Evolutionary conservation across 23 red algal species (phyloP), one percentile per base, ranked within the genome.

Genomic region (Gracilaria gracilis): DNA sequence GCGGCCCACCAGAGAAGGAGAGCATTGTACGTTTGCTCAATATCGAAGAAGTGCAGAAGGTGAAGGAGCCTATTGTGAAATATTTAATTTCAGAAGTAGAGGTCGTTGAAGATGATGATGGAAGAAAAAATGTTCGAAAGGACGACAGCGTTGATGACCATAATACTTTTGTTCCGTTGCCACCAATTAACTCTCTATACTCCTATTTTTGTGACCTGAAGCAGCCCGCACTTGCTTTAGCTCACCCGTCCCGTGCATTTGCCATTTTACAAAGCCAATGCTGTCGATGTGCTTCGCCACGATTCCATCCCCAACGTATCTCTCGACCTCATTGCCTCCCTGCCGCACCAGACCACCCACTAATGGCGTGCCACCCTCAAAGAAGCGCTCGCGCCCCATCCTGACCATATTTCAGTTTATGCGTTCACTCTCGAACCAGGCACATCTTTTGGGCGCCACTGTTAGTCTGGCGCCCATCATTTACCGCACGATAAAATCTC

Each of bases 361-460:
- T 53, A 35, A 21, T 99, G 92, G 88, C 44, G 57, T 23, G 51
- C 54, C 27, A 75, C 89, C 16, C 86, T 98, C 9, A 33, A 79
- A 24, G 59, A 61, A 44, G 89, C 90, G 1, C 33, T 88, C 29
- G n/a, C 40, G 20, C 61, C 87, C 0, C 13, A 83, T 35, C 94
- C 97, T 13, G 25, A 83, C 84, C 97, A 99, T 66, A 79, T 99
- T 6, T 99, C 97, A 25, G 58, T 67, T 12, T 99, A 99, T 86
- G 94, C 95, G 57, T 89, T 99, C 50, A 88, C 84, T 61, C 49
- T 99, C 28, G 94, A 96, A 74, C 74, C 61, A 14, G 87, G 77
- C 17, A 99, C 97, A 13, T 65, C 47, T 7, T 99, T 96, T 84
- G 94, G 48, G 6, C 57, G 64, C 57, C 57, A 57, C 19, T 91